Base-by-base conservation (phyloP, 148 eudicot genomes). In the Nepenthes gracilis region DNA sequence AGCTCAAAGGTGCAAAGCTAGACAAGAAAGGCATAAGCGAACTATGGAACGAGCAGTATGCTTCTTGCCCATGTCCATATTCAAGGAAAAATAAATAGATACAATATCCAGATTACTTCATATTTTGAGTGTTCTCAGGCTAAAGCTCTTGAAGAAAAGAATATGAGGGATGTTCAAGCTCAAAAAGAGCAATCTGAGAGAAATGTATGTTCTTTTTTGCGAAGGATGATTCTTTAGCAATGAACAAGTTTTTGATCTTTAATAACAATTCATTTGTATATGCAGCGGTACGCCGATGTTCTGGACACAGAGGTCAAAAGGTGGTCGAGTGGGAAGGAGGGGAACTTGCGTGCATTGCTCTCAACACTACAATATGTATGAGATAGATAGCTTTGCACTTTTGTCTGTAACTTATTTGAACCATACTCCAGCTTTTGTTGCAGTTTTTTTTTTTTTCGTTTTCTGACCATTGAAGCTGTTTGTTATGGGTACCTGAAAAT, bases 291-390 rank as follows among this genome's bases (percentile, higher is more conserved):
- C 51, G 81, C 92, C 12, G 86, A 80, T 70, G 61, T 83, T 72
- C 82, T 89, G 65, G 90, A 94, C 71, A 80, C 87, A 54, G 97
- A 94, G 67, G 82, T 94, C 48, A 89, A 78, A 72, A 89, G 95
- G 71, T 94, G 99, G 99, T 81, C 90, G 15, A 76, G 71, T 61
- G 99, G 99, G 52, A 94, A 94, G 78, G 96, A 90, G 57, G 90
- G 97, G 48, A 89, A 94, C 75, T 70, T 94, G 78, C 92, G 95
- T 47, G 83, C 96, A 47, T 65, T 94, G 66, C 99, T 94, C 68
- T 94, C 99, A 11, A 94, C 97, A 14, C 77, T 94, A 69, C 99
- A 94, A 81, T 85, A 94, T 80, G 99, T 94, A 81, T 53, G 97
- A 49, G 38, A 12, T 23, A 23, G 23, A 23, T 23, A 40, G 37